Conservation (phyloP, 176 grass and related monocot genomes). For the Hordeum marinum region DNA sequence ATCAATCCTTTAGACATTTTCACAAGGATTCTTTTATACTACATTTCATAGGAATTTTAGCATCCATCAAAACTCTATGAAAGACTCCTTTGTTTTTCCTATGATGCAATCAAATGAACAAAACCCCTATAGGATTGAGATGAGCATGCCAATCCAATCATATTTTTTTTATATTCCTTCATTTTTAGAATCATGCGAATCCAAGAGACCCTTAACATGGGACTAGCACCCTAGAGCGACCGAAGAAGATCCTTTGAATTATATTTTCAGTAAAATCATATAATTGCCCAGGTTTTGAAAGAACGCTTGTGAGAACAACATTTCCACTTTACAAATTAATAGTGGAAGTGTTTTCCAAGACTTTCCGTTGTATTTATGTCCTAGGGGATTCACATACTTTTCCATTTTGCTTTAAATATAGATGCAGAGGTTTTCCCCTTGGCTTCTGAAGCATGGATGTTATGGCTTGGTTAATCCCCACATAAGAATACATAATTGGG, state of each 20-base stretch:
- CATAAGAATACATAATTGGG: neutral
- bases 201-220: neutral
- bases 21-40: too few species aligned
- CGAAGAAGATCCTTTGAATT: neutral
- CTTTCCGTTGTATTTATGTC: neutral
- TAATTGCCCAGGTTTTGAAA: neutral
- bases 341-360: neutral
- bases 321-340: neutral
- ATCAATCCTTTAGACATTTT: too few species aligned
- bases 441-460: too few species aligned
- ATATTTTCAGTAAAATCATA: neutral
- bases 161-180: too few species aligned
- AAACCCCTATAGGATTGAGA: too few species aligned
- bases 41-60: too few species aligned
- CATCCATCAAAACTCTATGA: too few species aligned
- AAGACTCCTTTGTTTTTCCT: too few species aligned
- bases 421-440: neutral
- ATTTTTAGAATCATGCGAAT: too few species aligned
- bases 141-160: too few species aligned
- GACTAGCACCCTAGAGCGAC: neutral
- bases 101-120: too few species aligned
- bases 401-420: neutral
- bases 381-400: neutral
- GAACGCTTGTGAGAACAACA: neutral
- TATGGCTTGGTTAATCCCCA: neutral